A percentile compares a stretch with the other conserved stretches of the same genome.
These are phyloP conservation scores for Thymus quinquecostatus DNA, from an alignment of 257 asterid species.

Conservation along the genomic window DNA sequence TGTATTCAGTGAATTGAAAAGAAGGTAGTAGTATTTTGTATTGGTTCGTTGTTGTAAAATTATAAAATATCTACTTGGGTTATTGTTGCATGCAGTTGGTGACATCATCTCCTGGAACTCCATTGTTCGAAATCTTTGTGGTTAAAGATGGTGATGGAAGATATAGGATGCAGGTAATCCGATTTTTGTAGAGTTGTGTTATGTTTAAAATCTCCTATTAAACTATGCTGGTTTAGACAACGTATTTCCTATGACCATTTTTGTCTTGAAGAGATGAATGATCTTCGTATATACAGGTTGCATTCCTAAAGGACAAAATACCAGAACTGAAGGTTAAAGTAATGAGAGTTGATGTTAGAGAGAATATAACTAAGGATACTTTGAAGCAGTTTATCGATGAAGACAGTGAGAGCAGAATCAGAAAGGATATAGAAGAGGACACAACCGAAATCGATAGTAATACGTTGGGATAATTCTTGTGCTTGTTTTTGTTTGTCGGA, in stretches of 20 bases:
- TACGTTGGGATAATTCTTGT: slow-evolving; percentile 33
- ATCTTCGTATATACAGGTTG: slow-evolving; percentile 58
- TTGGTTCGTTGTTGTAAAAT: neutral
- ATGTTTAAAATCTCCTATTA: neutral
- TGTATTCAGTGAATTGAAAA: slow-evolving; percentile 22
- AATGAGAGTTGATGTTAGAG: slow-evolving; percentile 60
- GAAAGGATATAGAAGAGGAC: slow-evolving; percentile 58
- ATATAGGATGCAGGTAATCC: slow-evolving; percentile 79
- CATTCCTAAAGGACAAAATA: slow-evolving; percentile 80
- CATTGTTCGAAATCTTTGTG: slow-evolving; percentile 87
- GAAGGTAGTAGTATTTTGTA: neutral
- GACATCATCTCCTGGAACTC: slow-evolving; percentile 91
- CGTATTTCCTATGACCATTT: neutral
- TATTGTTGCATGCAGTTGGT: slow-evolving; percentile 75
- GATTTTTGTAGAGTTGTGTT: neutral
- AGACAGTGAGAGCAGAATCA: slow-evolving; percentile 47
- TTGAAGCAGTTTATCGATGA: slow-evolving; percentile 71
- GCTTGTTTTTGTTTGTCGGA: too few species aligned
- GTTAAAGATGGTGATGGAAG: slow-evolving; percentile 68
- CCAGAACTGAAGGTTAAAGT: slow-evolving; percentile 87
- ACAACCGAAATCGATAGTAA: slow-evolving; percentile 45
- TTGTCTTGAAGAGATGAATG: slow-evolving; percentile 22
- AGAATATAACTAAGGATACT: slow-evolving; percentile 60
- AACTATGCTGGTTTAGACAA: neutral
- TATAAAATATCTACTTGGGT: slow-evolving; percentile 21